Evolutionary conservation across 2,329 filamentous ascomycete genomes (phyloP).

Genomic region (Colletotrichum coccodes): DNA sequence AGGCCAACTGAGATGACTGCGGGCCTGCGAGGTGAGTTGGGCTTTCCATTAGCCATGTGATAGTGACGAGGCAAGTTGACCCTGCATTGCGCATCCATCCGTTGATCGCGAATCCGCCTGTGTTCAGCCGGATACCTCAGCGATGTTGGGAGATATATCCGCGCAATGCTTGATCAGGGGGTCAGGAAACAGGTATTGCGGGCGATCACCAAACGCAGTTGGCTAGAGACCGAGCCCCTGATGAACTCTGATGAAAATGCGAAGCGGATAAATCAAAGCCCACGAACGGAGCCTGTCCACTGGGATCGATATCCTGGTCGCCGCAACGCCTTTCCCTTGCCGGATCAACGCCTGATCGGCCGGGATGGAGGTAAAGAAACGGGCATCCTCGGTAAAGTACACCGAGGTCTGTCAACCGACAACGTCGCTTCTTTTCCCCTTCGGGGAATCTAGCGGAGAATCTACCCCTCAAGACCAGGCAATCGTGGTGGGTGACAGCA

Average conservation of each 20-base stretch:
- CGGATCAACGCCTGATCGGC: background rate
- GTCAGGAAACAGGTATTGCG: background rate
- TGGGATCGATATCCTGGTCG: background rate
- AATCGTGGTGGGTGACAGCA: background rate
- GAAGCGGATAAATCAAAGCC: conserved; percentile 20
- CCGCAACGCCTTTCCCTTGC: background rate
- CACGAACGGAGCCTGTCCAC: conserved; percentile 5
- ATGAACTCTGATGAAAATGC: background rate
- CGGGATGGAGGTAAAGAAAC: background rate
- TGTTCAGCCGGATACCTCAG: background rate
- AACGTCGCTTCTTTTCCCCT: background rate
- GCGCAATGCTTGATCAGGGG: background rate
- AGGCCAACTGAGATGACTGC: background rate
- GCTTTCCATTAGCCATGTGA: background rate
- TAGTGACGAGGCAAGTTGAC: background rate
- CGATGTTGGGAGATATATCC: background rate
- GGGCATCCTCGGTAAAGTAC: background rate
- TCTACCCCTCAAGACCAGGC: background rate
- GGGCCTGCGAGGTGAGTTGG: background rate
- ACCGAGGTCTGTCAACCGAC: background rate
- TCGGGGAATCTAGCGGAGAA: background rate
- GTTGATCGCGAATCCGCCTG: background rate
- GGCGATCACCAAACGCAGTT: background rate
- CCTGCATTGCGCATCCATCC: background rate
- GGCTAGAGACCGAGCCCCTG: background rate